A percentile compares a stretch with the other conserved stretches of the same genome.
Conservation (phyloP, 495 filamentous ascomycete genomes). For the Chaetomium tenue region DNA sequence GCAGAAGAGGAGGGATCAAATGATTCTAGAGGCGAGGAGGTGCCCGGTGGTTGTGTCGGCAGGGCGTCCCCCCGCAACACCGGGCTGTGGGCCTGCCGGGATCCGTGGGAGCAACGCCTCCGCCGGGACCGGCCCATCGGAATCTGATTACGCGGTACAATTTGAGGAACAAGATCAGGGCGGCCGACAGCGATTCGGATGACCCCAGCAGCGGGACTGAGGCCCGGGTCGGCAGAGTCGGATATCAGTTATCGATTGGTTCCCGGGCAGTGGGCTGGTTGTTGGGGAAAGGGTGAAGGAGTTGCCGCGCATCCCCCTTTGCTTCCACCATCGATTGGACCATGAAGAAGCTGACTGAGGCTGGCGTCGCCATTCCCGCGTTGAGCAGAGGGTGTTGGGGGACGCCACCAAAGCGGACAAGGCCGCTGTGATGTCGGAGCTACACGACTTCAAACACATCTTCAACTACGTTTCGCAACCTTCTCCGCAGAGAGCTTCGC, state of each 20-base stretch:
- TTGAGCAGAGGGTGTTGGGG: slow-evolving; percentile 91
- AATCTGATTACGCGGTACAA: slow-evolving; percentile 94
- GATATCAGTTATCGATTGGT: too few species aligned
- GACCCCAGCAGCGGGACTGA: slow-evolving; percentile 2
- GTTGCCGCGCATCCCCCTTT: too few species aligned
- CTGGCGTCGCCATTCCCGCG: too few species aligned
- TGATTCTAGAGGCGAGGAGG: slow-evolving; percentile 86
- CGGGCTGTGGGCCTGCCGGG: too few species aligned
- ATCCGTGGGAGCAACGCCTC: slow-evolving; percentile 41
- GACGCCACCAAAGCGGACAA: slow-evolving; percentile 72
- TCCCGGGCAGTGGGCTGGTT: too few species aligned
- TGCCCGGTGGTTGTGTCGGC: too few species aligned
- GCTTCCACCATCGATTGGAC: too few species aligned
- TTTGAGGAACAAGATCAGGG: slow-evolving; percentile 60
- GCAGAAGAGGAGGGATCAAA: slow-evolving; percentile 84
- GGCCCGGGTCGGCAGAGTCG: too few species aligned
- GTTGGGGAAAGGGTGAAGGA: too few species aligned
- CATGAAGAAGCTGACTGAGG: too few species aligned
- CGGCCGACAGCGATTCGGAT: slow-evolving; percentile 17
- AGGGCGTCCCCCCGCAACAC: too few species aligned
- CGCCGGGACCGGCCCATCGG: slow-evolving; percentile 55
- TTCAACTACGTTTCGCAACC: slow-evolving; percentile 99
- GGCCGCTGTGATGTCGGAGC: slow-evolving; percentile 68
- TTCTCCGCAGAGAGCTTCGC: too few species aligned
- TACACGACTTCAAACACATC: slow-evolving; percentile 85